Evolutionary conservation across 768 basidiomycete genomes (phyloP).

Genomic region (Tricholoma bakamatsutake): DNA sequence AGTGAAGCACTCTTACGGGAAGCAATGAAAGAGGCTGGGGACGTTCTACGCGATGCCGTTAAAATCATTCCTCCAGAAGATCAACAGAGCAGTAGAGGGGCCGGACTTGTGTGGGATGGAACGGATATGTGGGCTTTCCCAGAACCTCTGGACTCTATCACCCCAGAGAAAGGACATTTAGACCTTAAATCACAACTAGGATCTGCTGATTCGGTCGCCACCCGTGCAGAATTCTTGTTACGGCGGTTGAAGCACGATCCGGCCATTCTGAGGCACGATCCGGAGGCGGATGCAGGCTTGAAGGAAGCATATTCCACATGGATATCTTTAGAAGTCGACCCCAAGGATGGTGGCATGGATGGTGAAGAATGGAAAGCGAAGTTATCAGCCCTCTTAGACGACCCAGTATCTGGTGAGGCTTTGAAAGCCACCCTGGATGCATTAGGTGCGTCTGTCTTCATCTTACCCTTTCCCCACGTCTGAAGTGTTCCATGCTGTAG

Average conservation of each 20-base stretch:
- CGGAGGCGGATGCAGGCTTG: slow-evolving; percentile 53
- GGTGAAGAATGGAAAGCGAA: slow-evolving; percentile 51
- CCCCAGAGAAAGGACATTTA: not conserved
- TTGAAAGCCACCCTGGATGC: slow-evolving; percentile 47
- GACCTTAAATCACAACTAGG: slow-evolving; percentile 20
- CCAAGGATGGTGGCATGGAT: slow-evolving; percentile 50
- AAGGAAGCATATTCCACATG: slow-evolving; percentile 54
- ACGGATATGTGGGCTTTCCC: slow-evolving; percentile 82
- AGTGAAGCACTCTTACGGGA: slow-evolving; percentile 60
- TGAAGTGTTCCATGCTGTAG: slow-evolving; percentile 31
- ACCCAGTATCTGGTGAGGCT: slow-evolving; percentile 43
- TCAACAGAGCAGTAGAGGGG: slow-evolving; percentile 14
- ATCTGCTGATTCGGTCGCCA: slow-evolving; percentile 47
- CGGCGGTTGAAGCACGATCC: slow-evolving; percentile 70
- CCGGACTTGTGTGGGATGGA: slow-evolving; percentile 73
- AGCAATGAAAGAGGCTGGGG: slow-evolving; percentile 75
- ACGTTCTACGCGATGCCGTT: slow-evolving; percentile 81
- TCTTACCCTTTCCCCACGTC: slow-evolving; percentile 1
- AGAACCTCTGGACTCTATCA: slow-evolving; percentile 20
- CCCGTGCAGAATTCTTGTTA: slow-evolving; percentile 73
- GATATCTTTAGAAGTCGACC: slow-evolving; percentile 45
- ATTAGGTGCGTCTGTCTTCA: slow-evolving; percentile 44
- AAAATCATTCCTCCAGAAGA: slow-evolving; percentile 86
- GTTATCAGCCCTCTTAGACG: slow-evolving; percentile 43
- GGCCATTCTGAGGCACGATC: slow-evolving; percentile 70